Evolutionary conservation across 345 rosid species (phyloP), one percentile per base, ranked within the genome.

Genomic region (Populus ilicifolia): DNA sequence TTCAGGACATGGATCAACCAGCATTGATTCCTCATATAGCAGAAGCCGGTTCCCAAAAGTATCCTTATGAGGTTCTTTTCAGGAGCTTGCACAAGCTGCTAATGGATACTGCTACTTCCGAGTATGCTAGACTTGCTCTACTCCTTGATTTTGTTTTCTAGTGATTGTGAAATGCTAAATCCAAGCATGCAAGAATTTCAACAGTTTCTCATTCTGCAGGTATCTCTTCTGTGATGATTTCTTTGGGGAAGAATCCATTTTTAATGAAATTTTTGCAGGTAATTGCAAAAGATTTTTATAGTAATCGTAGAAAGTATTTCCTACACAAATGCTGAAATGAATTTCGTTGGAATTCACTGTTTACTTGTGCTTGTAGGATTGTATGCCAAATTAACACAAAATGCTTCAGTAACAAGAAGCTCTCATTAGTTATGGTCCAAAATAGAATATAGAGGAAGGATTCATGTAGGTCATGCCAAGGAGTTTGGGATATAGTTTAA

Each of bases 91-190:
- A 96, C 85, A 96, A 92, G 85, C 89, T 96, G 80, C 97, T 96
- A 70, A 89, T 96, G 94, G 99, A 96, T 83, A 96, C 99, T 76
- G 99, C 99, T 72, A 96, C 99, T 83, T 96, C 99, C 35, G 99
- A 96, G 99, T 96, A 89, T 83, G 84, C 77, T 82, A 65, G 48
- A 73, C 75, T 76, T 73, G 20, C 82, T 83, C 41, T 69, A 39
- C 76, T 84, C 67, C 56, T 72, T 71, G 46, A 70, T 82, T 48
- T 70, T 61, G 63, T 69, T 67, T 48, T 81, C 36, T 59, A 30
- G 43, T 59, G 71, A 38, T 54, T 2, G 13, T 21, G 30, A 56
- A 83, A 79, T 72, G 11, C 43, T 30, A 75, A 56, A 61, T 52
- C 72, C 25, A 48, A 30, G 12, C 35, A 52, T 67, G 50, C 50